Base-by-base conservation (phyloP, 192 early-diverging fungal genomes). In the Thamnidium elegans region DNA sequence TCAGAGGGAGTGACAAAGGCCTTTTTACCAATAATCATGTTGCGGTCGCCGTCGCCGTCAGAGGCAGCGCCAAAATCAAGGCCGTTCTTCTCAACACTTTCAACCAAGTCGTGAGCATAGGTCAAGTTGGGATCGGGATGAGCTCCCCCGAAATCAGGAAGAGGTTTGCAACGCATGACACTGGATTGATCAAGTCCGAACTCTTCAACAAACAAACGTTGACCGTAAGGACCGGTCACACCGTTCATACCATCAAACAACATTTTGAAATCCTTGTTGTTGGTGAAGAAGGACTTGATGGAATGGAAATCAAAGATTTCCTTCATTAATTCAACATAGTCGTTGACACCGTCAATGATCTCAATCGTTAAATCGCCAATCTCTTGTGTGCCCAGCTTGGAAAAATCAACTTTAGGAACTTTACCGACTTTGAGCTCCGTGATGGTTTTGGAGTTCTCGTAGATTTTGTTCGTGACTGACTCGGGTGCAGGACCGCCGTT, bases 91-190 rank as follows among this genome's bases (percentile, higher is more conserved):
- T 86, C 84, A 19, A 97, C 94, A 26, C 90, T 86, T 61, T 94
- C 92, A 1, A 97, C 95, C 34, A 99, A 81, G 45, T 90, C 89
- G 75, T 94, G 89, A 15, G 97, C 95, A 74, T 99, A 99, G 9
- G 94, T 96, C 73, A 99, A 78, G 76, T 99, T 99, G 26, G 97
- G 97, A 73, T 99, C 97, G 6, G 97, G 97, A 74, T 99, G 97
- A 71, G 90, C 85, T 36, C 89, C 93, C 60, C 94, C 94, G 84
- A 99, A 99, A 74, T 99, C 94, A 59, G 84, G 83, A 50, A 87
- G 76, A 43, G 95, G 91, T 5, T 79, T 78, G 67, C 73, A 86
- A 73, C 94, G 93, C 83, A 93, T 94, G 58, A 96, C 85, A 3
- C 88, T 88, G 10, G 80, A 71, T 59, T 79, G 74, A 34, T 89